Evolutionary conservation across 495 filamentous ascomycete species (phyloP).

Genomic region (Melanomma pulvis-pyrius): DNA sequence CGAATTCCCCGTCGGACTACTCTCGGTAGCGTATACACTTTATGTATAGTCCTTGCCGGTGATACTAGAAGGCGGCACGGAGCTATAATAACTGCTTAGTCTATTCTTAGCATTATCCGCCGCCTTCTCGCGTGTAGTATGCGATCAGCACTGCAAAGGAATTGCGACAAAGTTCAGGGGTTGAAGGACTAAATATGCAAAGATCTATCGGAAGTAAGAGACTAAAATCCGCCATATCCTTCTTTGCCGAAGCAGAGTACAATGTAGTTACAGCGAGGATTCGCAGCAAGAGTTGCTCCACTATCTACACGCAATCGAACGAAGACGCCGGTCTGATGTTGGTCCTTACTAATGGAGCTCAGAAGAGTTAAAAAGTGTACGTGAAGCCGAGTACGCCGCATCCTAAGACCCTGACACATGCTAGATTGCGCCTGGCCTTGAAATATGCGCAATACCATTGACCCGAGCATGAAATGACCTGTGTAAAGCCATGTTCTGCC

Average conservation of each 20-base stretch:
- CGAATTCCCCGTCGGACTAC: too few species aligned
- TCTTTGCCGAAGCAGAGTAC: neutral
- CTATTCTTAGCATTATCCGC: too few species aligned
- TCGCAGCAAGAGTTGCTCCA: neutral
- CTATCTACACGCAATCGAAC: slow-evolving; percentile 27
- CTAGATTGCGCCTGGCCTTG: slow-evolving; percentile 2
- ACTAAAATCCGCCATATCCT: neutral
- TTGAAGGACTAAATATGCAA: slow-evolving; percentile 7
- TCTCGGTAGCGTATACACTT: too few species aligned
- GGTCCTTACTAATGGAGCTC: neutral
- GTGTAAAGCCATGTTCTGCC: neutral
- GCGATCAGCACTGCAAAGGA: neutral
- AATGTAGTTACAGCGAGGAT: neutral
- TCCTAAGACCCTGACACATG: neutral
- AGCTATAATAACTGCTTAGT: too few species aligned
- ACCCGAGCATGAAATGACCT: neutral
- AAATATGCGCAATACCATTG: neutral
- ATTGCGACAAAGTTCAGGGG: neutral
- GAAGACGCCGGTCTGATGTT: slow-evolving; percentile 21
- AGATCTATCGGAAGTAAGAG: neutral
- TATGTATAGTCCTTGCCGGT: too few species aligned
- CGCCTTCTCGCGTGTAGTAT: too few species aligned
- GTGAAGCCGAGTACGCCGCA: neutral
- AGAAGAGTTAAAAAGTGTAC: slow-evolving; percentile 5
- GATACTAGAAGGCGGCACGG: too few species aligned